phyloP scores from a whole-genome alignment of 805 yeast species.

The Ascoidea tarda region DNA sequence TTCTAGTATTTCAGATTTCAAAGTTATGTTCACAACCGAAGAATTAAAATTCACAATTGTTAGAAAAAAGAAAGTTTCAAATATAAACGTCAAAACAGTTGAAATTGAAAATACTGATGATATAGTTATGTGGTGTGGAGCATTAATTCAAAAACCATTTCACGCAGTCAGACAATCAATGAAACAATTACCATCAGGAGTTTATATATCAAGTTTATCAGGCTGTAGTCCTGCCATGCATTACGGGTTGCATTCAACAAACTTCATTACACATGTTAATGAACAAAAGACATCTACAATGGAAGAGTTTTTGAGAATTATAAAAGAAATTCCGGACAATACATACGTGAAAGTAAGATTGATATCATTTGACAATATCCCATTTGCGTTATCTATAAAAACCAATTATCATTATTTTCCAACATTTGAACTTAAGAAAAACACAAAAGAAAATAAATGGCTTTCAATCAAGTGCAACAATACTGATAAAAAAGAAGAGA shows the following conservation, averaged over 20 bases:
- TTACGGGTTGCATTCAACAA: conserved; percentile 64
- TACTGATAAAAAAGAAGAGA: not conserved
- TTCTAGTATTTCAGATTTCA: conserved; percentile 53
- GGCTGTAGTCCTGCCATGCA: conserved; percentile 81
- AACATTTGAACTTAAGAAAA: conserved; percentile 28
- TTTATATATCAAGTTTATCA: conserved; percentile 64
- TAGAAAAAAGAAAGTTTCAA: conserved; percentile 53
- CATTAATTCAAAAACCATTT: conserved; percentile 77
- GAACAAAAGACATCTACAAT: conserved; percentile 60
- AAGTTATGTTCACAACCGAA: conserved; percentile 23
- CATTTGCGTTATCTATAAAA: conserved; percentile 73
- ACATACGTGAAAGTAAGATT: conserved; percentile 71
- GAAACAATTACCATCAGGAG: conserved; percentile 63
- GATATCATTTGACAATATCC: conserved; percentile 76
- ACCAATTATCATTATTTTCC: conserved; percentile 82
- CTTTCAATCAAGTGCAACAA: not conserved
- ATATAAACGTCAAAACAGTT: conserved; percentile 49
- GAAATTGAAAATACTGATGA: conserved; percentile 50
- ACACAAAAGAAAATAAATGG: conserved; percentile 20
- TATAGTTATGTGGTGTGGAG: conserved; percentile 73
- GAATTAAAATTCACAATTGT: conserved; percentile 46
- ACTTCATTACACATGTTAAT: conserved; percentile 82
- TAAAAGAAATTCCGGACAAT: conserved; percentile 60
- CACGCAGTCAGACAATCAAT: conserved; percentile 82
- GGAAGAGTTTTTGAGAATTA: conserved; percentile 50